Conservation (phyloP, 495 filamentous ascomycete species). For the Lasiosphaeriaceae sp. region DNA sequence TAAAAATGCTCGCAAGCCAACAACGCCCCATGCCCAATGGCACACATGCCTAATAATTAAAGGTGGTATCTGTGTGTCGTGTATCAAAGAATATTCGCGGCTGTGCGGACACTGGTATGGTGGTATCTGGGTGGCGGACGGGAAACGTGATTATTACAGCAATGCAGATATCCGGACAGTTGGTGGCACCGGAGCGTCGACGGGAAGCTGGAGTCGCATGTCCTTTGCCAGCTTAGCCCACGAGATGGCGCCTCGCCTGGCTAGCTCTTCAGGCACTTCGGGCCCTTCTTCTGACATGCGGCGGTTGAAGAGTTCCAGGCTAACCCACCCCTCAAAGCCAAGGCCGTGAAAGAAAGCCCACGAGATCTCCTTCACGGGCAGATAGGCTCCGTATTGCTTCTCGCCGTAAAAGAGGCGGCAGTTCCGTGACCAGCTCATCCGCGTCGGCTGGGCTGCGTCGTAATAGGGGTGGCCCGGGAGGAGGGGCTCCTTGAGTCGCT, state of each 20-base stretch:
- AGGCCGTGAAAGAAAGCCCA: constrained; percentile 59
- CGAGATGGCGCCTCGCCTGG: constrained; percentile 55
- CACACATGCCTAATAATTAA: not conserved
- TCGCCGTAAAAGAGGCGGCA: constrained; percentile 74
- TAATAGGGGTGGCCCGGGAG: constrained; percentile 61
- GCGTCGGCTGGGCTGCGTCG: constrained; percentile 54
- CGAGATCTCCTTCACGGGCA: constrained; percentile 63
- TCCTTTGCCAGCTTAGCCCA: constrained; percentile 59
- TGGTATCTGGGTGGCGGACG: not conserved
- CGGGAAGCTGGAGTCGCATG: constrained; percentile 42
- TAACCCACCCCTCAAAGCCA: constrained; percentile 73
- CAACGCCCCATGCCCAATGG: not conserved
- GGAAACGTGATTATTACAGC: constrained; percentile 13
- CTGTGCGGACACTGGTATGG: not conserved
- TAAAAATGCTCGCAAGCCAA: not conserved
- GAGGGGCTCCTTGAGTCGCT: constrained; percentile 57
- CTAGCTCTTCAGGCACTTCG: constrained; percentile 58
- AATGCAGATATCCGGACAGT: constrained; percentile 24
- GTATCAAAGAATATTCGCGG: not conserved
- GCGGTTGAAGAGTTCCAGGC: constrained; percentile 72
- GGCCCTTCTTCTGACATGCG: constrained; percentile 52
- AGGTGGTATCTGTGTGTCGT: not conserved
- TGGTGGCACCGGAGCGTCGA: constrained; percentile 27
- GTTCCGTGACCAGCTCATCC: constrained; percentile 83
- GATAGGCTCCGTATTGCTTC: constrained; percentile 63